Evolutionary conservation across 2,329 filamentous ascomycete genomes (phyloP).

Genomic region (Cladosporium velox): DNA sequence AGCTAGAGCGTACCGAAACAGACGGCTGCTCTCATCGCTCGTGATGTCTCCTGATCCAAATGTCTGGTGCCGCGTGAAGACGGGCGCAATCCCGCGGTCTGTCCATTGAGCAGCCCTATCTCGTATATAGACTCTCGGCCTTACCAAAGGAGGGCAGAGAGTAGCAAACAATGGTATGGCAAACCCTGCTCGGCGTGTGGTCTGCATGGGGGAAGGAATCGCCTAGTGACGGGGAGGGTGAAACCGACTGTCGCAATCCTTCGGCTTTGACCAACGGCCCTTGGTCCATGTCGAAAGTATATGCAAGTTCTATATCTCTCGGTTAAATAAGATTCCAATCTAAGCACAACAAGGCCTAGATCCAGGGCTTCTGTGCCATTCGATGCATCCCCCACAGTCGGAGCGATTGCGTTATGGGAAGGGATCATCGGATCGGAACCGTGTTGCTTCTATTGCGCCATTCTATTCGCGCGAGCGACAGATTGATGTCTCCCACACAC

Average conservation of each 20-base stretch:
- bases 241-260: neutral
- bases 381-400: neutral
- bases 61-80: neutral
- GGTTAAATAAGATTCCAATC: neutral
- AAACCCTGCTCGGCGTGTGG: neutral
- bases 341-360: neutral
- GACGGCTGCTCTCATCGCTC: neutral
- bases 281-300: neutral
- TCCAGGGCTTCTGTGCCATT: neutral
- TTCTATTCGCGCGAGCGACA: neutral
- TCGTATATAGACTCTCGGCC: neutral
- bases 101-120: neutral
- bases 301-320: neutral
- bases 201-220: neutral
- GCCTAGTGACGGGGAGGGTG: neutral
- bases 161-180: neutral
- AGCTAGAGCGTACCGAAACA: neutral
- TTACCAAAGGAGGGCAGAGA: neutral
- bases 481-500: neutral
- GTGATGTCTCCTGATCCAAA: neutral
- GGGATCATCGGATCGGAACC: neutral
- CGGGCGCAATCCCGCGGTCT: neutral
- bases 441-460: neutral
- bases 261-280: neutral
- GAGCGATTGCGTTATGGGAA: neutral